A percentile compares a stretch with the other conserved stretches of the same genome.
Conservation (phyloP, 108 stramenopile species). For the Cafeteria roenbergensis region DNA sequence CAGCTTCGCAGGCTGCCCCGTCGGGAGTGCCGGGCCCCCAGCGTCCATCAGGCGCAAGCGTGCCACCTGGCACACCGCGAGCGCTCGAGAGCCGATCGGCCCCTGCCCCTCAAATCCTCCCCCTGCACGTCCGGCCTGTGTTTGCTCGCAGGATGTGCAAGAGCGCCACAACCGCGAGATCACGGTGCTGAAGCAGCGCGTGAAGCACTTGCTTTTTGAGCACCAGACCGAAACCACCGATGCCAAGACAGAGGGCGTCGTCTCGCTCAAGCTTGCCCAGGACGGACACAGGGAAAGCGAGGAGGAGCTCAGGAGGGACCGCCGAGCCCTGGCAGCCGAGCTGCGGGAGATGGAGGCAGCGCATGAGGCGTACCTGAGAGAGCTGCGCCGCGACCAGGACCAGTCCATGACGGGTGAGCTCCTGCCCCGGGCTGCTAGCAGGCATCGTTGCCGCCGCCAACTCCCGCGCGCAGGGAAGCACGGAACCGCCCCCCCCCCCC, state of each 20-base stretch:
- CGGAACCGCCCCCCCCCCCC: too few relatives aligned
- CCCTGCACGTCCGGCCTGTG: too few relatives aligned
- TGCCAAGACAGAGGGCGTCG: constrained; percentile 38
- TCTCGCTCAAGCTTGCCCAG: constrained; percentile 43
- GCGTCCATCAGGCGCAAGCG: too few relatives aligned
- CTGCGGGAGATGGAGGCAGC: constrained; percentile 39
- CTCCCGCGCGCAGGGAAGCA: too few relatives aligned
- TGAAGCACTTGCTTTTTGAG: constrained; percentile 55
- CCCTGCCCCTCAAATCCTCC: too few relatives aligned
- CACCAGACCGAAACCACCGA: constrained; percentile 46
- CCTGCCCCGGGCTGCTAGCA: too few relatives aligned
- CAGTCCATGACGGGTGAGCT: too few relatives aligned
- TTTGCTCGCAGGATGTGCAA: constrained; percentile 51
- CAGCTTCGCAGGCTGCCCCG: too few relatives aligned
- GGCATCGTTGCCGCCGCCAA: too few relatives aligned
- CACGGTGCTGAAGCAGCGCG: constrained; percentile 49
- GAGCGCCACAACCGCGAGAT: constrained; percentile 38
- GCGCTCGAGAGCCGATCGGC: too few relatives aligned
- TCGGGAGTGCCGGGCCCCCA: too few relatives aligned
- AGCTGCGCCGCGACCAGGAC: constrained; percentile 45
- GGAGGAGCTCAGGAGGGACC: constrained; percentile 39
- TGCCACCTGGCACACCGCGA: too few relatives aligned
- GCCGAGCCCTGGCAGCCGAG: constrained; percentile 30
- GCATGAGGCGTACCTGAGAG: constrained; percentile 45
- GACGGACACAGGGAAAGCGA: constrained; percentile 38